Evolutionary conservation across 768 basidiomycete genomes (phyloP), one percentile per base, ranked within the genome.

Genomic region (Dendrothele bispora): DNA sequence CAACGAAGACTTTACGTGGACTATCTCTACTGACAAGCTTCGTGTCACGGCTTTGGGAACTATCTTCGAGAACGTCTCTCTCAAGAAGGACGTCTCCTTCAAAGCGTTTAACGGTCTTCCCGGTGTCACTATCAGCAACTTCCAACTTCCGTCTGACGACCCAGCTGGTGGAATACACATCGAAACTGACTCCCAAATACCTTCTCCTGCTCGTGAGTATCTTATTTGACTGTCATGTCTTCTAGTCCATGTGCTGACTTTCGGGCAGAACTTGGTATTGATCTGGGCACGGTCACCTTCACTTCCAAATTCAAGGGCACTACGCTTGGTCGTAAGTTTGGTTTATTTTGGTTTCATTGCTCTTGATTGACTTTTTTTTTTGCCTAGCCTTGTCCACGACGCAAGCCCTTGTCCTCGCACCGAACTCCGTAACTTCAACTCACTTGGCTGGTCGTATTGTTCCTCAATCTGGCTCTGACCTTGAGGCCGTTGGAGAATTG

Each of bases 31-130:
- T 0, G 51, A 72, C n/a, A 77, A 70, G 34, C 77, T 88, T 39
- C 78, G 82, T 25, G 62, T 89, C 14, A 76, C 71, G 2, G 85
- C 87, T 4, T 74, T 88, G 2, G 83, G 82, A 14, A 85, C 83
- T 10, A 77, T 82, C 52, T 88, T 88, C 53, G 82, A 86, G 50
- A 75, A 77, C 48, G 77, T 88, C 24, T 67, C 72, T 0, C 70
- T 89, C 28, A 75, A 70, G 39, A 88, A 88, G 64, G 68, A 72
- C 2, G 59, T 88, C 30, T 64, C 78, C 4, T 75, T 88, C 68
- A 83, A 80, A 56, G 87, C 85, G 4, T 88, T 88, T 63, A 82
- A 88, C 50, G 75, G 76, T 25, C 67, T 89, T 6, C 83, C 83
- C 7, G 85, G 85, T 5, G 82, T 87, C 35, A 81, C 78, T 5